Percentiles rank a stretch among this genome's conserved stretches.
These are phyloP conservation scores for Microascus cirrosus DNA, from an alignment of 2,329 filamentous ascomycete species.

Conservation along the genomic window DNA sequence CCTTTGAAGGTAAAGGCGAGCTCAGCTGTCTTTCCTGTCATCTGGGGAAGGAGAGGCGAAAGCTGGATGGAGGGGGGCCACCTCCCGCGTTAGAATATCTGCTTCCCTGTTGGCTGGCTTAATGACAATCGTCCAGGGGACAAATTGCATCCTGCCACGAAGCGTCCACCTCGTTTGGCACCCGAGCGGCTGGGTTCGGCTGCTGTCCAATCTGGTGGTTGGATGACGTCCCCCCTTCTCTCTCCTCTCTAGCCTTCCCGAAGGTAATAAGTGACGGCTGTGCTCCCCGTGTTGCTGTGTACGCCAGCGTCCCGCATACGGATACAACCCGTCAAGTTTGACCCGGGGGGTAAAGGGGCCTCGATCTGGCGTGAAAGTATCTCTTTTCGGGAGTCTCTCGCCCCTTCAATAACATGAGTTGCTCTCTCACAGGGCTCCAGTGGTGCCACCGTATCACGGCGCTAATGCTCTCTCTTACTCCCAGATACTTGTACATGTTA, in stretches of 20 bases:
- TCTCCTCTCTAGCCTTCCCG: background rate
- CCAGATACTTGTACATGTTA: background rate
- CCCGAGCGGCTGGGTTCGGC: background rate
- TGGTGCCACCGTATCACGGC: too few species aligned
- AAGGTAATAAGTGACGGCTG: background rate
- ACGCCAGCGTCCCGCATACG: background rate
- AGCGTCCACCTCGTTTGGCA: background rate
- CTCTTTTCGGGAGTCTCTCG: background rate
- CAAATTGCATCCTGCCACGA: background rate
- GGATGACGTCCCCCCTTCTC: background rate
- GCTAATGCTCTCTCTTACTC: too few species aligned
- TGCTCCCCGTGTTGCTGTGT: background rate
- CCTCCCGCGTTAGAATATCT: background rate
- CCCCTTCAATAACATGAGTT: background rate
- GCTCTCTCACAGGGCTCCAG: background rate
- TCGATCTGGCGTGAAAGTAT: background rate
- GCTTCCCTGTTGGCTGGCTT: constrained; percentile 1
- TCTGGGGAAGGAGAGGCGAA: background rate
- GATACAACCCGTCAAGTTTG: background rate
- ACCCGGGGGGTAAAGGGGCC: background rate
- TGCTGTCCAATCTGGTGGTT: background rate
- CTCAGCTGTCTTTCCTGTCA: background rate
- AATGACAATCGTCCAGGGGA: background rate
- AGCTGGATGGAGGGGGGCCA: background rate
- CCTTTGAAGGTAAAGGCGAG: background rate